Conservation (phyloP, 805 yeast genomes). For the Candida bentonensis region DNA sequence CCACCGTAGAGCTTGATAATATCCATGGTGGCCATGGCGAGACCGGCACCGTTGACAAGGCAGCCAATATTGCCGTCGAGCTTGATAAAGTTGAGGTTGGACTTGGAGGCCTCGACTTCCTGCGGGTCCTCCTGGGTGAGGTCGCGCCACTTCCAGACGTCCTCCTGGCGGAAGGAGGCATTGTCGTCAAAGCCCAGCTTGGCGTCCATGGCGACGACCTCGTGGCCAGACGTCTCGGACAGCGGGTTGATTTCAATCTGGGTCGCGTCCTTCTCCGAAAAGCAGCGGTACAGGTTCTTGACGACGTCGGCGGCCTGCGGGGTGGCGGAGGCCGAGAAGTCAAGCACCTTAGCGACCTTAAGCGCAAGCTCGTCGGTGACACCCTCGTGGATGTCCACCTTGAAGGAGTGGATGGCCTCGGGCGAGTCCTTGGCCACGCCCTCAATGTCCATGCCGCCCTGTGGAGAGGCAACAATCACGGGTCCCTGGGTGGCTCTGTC, state of each 20-base stretch:
- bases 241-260: conserved; percentile 98
- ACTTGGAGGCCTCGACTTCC: conserved; percentile 83
- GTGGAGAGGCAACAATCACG: conserved; percentile 86
- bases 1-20: conserved; percentile 97
- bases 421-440: conserved; percentile 93
- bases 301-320: conserved; percentile 81
- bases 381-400: conserved; percentile 64
- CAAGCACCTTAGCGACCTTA: conserved; percentile 65
- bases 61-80: conserved; percentile 98
- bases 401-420: conserved; percentile 77
- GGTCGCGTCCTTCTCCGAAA: conserved; percentile 85
- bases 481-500: conserved; percentile 88
- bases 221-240: conserved; percentile 80
- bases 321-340: conserved; percentile 64
- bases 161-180: conserved; percentile 88
- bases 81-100: conserved; percentile 90
- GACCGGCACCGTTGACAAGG: conserved; percentile 98
- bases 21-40: conserved; percentile 99
- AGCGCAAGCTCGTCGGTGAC: conserved; percentile 65
- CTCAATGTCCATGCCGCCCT: conserved; percentile 99
- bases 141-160: conserved; percentile 95
- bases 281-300: conserved; percentile 76
- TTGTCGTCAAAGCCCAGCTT: conserved; percentile 96
- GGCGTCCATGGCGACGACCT: conserved; percentile 97
- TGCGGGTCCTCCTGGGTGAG: conserved; percentile 95